Conservation (phyloP, 805 yeast genomes). For the Kuraishia borneana region DNA sequence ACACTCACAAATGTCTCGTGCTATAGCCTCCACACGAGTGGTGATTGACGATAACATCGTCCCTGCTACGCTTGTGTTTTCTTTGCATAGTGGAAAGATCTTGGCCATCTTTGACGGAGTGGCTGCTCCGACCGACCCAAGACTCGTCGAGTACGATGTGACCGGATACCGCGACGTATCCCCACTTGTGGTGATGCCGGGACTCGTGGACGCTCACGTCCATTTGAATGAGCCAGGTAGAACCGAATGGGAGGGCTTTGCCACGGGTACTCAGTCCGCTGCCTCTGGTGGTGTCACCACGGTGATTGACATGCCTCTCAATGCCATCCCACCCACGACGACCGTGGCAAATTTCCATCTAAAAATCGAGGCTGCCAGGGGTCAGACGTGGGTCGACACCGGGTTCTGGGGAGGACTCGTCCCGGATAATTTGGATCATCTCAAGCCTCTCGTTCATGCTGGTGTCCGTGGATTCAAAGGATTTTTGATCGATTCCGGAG, state of each 20-base stretch:
- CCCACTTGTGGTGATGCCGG: constrained; percentile 69
- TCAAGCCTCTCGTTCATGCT: constrained; percentile 64
- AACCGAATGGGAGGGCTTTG: constrained; percentile 98
- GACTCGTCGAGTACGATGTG: constrained; percentile 31
- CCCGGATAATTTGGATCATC: constrained; percentile 62
- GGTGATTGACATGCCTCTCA: constrained; percentile 91
- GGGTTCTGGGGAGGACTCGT: constrained; percentile 96
- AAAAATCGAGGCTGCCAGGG: constrained; percentile 69
- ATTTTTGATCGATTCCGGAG: constrained; percentile 89
- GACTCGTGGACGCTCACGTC: constrained; percentile 88
- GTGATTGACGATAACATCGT: constrained; percentile 31
- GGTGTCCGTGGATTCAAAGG: constrained; percentile 96
- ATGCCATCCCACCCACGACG: constrained; percentile 94
- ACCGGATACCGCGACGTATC: constrained; percentile 39
- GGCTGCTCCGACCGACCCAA: constrained; percentile 24
- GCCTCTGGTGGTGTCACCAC: constrained; percentile 96
- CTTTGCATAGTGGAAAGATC: constrained; percentile 46
- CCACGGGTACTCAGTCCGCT: constrained; percentile 91
- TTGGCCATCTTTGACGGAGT: constrained; percentile 34
- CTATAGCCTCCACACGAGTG: constrained; percentile 51
- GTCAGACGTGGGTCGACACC: constrained; percentile 84
- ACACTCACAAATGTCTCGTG: constrained; percentile 35
- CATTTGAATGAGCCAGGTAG: constrained; percentile 97
- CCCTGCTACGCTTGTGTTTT: constrained; percentile 60
- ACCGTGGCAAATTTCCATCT: constrained; percentile 62